Conservation (phyloP, 2,329 filamentous ascomycete genomes). For the Trichoderma hamatum region DNA sequence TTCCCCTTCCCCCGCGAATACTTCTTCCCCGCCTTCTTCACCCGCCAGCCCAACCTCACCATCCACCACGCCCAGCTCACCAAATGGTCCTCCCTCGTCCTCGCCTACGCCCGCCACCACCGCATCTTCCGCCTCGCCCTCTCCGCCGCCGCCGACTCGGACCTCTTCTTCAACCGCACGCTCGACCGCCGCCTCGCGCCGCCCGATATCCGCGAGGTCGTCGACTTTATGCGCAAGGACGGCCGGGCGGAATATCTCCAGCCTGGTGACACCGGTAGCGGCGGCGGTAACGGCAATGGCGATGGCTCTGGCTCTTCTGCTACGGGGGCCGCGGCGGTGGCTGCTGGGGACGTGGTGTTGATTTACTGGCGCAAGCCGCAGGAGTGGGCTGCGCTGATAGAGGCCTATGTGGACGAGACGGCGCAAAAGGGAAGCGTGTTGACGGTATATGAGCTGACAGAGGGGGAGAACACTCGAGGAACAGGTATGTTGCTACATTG, state of each 20-base stretch:
- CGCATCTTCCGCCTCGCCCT: slow-evolving; percentile 76
- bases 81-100: slow-evolving; percentile 86
- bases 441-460: slow-evolving; percentile 87
- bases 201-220: slow-evolving; percentile 58
- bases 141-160: slow-evolving; percentile 54
- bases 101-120: slow-evolving; percentile 79
- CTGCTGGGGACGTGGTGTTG: slow-evolving; percentile 59
- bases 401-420: slow-evolving; percentile 82
- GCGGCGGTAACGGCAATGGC: slow-evolving; percentile 38
- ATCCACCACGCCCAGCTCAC: slow-evolving; percentile 75
- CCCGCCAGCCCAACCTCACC: slow-evolving; percentile 72
- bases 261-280: slow-evolving; percentile 33
- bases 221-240: slow-evolving; percentile 62
- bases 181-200: slow-evolving; percentile 55
- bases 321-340: slow-evolving; percentile 32
- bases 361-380: slow-evolving; percentile 85
- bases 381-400: slow-evolving; percentile 83
- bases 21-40: slow-evolving; percentile 85
- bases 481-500: slow-evolving; percentile 55
- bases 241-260: slow-evolving; percentile 68
- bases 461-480: slow-evolving; percentile 78
- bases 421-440: slow-evolving; percentile 87
- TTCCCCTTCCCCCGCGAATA: slow-evolving; percentile 67
- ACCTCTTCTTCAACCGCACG: slow-evolving; percentile 61
- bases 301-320: slow-evolving; percentile 22